Evolutionary conservation across 352 stramenopile species (phyloP), one percentile per base, ranked within the genome.

Genomic region (Phytophthora crassamura): DNA sequence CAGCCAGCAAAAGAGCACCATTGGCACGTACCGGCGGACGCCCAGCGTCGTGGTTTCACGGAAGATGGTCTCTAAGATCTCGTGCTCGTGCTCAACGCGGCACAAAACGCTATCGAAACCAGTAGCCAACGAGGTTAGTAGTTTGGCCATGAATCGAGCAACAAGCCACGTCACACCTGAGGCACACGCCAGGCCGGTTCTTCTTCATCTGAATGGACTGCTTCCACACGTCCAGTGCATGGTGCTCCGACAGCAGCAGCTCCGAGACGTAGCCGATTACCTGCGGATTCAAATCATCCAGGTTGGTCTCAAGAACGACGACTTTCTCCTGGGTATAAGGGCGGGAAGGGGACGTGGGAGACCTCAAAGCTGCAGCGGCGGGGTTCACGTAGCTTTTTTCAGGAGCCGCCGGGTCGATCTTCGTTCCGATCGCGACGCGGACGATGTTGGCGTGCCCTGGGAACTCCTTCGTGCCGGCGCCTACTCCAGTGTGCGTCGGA

Each of bases 161-260:
- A 6, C 59, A 12, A 1, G 32, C 7, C 47, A 38, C 18, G 22
- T 50, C 43, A 14, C 64, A 93, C 84, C 78, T 90, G 41, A 98
- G 72, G 25, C 89, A 83, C 18, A 89, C 71, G 1, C 70, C 90
- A 5, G 88, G 85, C 0, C 90, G 83, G 25, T 86, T 89, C 72
- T 98, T 98, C 75, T 98, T 98, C 92, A 98, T 98, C 38, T 93
- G 79, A 64, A 97, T 95, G 33, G 86, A 77, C 52, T 85, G 80
- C 28, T 89, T 86, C 92, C 92, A 98, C 47, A 92, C 89, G 58
- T 98, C 92, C 15, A 97, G 67, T 8, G 88, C 90, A n/a, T 74
- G 54, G 6, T 81, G 74, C 7, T 73, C 59, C 16, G 54, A 59
- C n/a, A 97, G 69, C 56, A 97, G 48, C 25, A 72, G 67, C 65